phyloP scores from a whole-genome alignment of 768 basidiomycete species.

The Leucocoprinus leucothites region DNA sequence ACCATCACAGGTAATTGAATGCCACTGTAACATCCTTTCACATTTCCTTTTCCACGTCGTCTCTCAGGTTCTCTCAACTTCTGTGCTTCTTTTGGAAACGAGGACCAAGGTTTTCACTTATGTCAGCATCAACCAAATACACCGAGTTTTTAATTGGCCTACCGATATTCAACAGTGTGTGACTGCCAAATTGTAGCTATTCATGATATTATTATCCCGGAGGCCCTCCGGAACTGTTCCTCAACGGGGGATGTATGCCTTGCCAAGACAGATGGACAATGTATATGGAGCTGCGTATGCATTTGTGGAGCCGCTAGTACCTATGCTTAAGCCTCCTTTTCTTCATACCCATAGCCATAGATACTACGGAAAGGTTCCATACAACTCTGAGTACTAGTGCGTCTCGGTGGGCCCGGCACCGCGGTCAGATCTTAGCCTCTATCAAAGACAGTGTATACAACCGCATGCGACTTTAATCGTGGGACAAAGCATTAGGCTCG shows the following conservation, averaged over 20 bases:
- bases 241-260: background rate
- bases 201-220: background rate
- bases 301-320: background rate
- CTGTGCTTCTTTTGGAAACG: background rate
- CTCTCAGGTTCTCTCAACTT: background rate
- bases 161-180: background rate
- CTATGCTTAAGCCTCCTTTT: background rate
- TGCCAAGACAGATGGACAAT: background rate
- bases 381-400: too few relatives aligned
- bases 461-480: background rate
- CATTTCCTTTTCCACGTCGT: slow-evolving; percentile 4
- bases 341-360: background rate
- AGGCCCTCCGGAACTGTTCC: background rate
- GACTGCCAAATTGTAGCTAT: background rate
- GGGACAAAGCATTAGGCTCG: background rate
- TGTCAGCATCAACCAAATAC: slow-evolving; percentile 10
- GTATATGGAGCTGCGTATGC: background rate
- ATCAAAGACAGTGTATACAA: background rate
- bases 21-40: background rate
- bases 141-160: background rate
- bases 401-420: background rate
- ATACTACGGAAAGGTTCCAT: background rate
- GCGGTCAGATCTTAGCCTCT: background rate
- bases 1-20: background rate
- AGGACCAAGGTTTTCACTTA: background rate